Evolutionary conservation across 2,329 filamentous ascomycete genomes (phyloP).

Genomic region (Hypocrella siamensis): DNA sequence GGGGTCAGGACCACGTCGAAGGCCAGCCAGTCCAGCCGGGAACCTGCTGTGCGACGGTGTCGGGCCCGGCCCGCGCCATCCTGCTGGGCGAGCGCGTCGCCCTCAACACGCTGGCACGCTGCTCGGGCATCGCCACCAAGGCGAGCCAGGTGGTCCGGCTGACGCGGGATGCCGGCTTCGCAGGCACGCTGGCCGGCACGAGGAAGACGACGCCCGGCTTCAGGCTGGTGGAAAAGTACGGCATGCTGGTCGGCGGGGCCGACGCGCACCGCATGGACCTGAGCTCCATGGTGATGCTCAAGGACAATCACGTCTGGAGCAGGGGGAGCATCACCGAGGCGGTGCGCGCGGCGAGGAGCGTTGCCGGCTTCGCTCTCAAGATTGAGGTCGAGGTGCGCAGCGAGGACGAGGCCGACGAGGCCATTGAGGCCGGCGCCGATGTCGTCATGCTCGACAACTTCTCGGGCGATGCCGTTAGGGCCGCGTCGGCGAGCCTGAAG

Average conservation of each 20-base stretch:
- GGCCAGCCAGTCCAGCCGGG: conserved; percentile 8
- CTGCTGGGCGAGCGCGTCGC: conserved; percentile 89
- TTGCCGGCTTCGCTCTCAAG: conserved; percentile 82
- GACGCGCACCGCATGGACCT: conserved; percentile 88
- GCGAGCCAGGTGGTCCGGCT: conserved; percentile 37
- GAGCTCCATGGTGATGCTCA: conserved; percentile 93
- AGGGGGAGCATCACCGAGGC: conserved; percentile 75
- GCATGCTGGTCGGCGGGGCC: conserved; percentile 85
- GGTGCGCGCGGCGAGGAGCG: conserved; percentile 67
- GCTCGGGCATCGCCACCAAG: conserved; percentile 76
- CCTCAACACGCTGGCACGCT: conserved; percentile 77
- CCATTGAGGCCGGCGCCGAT: conserved; percentile 79
- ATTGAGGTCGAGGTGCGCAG: conserved; percentile 91
- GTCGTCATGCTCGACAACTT: conserved; percentile 98
- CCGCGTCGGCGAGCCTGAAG: conserved; percentile 61
- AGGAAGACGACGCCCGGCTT: conserved; percentile 96
- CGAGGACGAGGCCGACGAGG: conserved; percentile 79
- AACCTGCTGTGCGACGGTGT: conserved; percentile 66
- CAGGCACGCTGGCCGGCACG: conserved; percentile 78
- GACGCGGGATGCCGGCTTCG: conserved; percentile 54
- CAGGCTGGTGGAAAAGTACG: conserved; percentile 92
- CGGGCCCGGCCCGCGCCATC: conserved; percentile 62
- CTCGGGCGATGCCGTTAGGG: conserved; percentile 58
- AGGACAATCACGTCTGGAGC: conserved; percentile 97
- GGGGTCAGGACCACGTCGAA: conserved; percentile 67